These are phyloP conservation scores for Gossypium herbaceum DNA, from an alignment of 345 rosid species.

Conservation along the genomic window DNA sequence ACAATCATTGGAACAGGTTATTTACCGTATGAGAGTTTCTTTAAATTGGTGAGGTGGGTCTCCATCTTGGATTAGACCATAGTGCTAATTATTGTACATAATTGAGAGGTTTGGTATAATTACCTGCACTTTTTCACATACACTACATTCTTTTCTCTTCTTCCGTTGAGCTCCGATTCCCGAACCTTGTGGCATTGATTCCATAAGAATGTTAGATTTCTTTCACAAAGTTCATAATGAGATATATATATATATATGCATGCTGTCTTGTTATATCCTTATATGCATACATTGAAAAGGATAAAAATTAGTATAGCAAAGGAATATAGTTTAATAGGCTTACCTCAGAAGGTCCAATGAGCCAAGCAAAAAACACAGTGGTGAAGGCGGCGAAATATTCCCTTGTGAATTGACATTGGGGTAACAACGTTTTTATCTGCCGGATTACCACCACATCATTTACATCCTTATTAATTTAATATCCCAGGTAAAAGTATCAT, in stretches of 20 bases:
- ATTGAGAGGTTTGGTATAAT: slow-evolving; percentile 6
- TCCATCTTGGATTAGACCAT: slow-evolving; percentile 10
- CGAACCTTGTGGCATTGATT: slow-evolving; percentile 42
- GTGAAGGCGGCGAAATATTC: slow-evolving; percentile 82
- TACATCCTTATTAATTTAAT: background rate
- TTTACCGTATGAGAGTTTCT: slow-evolving; percentile 27
- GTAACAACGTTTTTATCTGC: slow-evolving; percentile 61
- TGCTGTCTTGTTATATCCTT: background rate
- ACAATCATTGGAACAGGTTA: slow-evolving; percentile 40
- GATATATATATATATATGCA: background rate
- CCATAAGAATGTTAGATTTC: slow-evolving; percentile 5
- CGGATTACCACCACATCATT: background rate
- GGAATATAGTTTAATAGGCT: background rate
- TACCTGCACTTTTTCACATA: slow-evolving; percentile 90
- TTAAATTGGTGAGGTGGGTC: slow-evolving; percentile 34
- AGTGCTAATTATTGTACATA: background rate
- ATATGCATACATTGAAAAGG: too few species aligned
- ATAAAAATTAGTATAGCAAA: too few species aligned
- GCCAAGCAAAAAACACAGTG: slow-evolving; percentile 79
- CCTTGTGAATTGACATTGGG: slow-evolving; percentile 57
- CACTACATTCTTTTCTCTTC: slow-evolving; percentile 72
- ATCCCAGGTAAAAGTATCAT: background rate
- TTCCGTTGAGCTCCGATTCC: slow-evolving; percentile 77
- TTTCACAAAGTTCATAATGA: background rate
- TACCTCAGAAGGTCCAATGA: slow-evolving; percentile 83